Base-by-base conservation (phyloP, 495 filamentous ascomycete species). In the Physcia stellaris region DNA sequence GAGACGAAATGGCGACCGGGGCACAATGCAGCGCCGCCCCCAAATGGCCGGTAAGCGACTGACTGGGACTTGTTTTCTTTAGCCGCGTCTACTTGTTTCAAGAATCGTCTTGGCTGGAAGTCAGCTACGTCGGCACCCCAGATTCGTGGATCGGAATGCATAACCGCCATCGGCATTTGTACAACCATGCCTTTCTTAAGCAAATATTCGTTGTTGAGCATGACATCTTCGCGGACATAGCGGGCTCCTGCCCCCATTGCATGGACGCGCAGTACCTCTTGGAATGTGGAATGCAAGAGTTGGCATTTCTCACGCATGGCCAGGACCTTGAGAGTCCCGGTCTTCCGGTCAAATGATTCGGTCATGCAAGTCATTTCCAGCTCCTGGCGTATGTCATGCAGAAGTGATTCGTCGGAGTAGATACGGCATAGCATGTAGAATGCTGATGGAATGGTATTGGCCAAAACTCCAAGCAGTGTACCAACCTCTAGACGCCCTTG, bases 401-500 rank as follows among this genome's bases (percentile, higher is more conserved):
- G 58, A 0, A 70, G 49, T 2, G 47, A 37, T 0, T 59, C 57
- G 22, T 64, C 48, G 2, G 57, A 60, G 41, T 51, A 61, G 2
- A 70, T 24, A 19, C 62, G 56, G 24, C 61, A 59, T 1, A 72
- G 43, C 17, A 61, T 44, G 62, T 67, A 71, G 43, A 71, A 71
- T 0, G 53, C 45, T n/a, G 64, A 43, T 0, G 67, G 67, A 24
- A 61, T 50, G 4, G 64, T 70, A 47, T 71, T 72, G 19, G 62
- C 64, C 1, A 71, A 39, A 15, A 71, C 40, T 0, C 56, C 70
- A 28, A 69, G 43, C 0, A 52, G 51, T 19, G 53, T 55, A 0
- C 58, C 52, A 4, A 59, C 58, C 49, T 71, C 66, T 13, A 58
- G 53, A 20, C 57, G 52, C 16, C 42, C 43, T 27, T 40, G 33